These are phyloP conservation scores for Geoglossum glabrum DNA, from an alignment of 495 filamentous ascomycete genomes.

Conservation along the genomic window DNA sequence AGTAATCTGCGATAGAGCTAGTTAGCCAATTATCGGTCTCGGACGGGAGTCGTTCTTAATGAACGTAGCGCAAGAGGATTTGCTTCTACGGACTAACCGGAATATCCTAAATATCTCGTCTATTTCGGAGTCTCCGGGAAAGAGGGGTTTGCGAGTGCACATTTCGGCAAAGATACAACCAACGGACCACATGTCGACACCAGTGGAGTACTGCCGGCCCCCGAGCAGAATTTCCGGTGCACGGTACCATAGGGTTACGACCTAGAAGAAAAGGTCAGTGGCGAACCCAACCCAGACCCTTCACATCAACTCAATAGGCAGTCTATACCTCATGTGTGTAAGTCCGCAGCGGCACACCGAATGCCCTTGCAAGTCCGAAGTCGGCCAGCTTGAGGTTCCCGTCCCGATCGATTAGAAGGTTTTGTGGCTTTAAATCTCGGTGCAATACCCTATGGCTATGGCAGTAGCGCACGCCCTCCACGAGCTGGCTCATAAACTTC, in stretches of 20 bases:
- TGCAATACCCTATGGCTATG: slow-evolving; percentile 90
- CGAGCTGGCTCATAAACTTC: slow-evolving; percentile 91
- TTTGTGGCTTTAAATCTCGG: slow-evolving; percentile 94
- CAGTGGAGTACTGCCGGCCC: slow-evolving; percentile 92
- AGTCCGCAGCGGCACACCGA: slow-evolving; percentile 87
- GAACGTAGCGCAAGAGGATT: neutral
- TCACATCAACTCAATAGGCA: neutral
- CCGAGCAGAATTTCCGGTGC: slow-evolving; percentile 95
- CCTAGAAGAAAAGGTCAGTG: slow-evolving; percentile 23
- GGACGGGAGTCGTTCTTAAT: neutral
- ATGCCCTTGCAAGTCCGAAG: slow-evolving; percentile 90
- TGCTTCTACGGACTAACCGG: slow-evolving; percentile 33
- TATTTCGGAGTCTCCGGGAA: slow-evolving; percentile 96
- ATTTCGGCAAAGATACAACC: slow-evolving; percentile 99
- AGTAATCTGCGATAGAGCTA: slow-evolving; percentile 37
- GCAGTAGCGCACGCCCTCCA: slow-evolving; percentile 82
- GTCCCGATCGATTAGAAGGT: slow-evolving; percentile 82
- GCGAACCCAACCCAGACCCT: neutral
- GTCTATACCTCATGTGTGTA: slow-evolving; percentile 76
- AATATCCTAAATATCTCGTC: slow-evolving; percentile 99
- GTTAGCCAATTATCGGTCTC: neutral
- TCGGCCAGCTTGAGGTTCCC: slow-evolving; percentile 95
- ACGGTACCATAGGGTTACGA: slow-evolving; percentile 96
- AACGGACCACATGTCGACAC: slow-evolving; percentile 98
- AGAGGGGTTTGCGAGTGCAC: slow-evolving; percentile 94